A percentile compares a stretch with the other conserved stretches of the same genome.
phyloP scores from a whole-genome alignment of 1,139 yeast genomes.

The Saccharomycopsis hybrid region DNA sequence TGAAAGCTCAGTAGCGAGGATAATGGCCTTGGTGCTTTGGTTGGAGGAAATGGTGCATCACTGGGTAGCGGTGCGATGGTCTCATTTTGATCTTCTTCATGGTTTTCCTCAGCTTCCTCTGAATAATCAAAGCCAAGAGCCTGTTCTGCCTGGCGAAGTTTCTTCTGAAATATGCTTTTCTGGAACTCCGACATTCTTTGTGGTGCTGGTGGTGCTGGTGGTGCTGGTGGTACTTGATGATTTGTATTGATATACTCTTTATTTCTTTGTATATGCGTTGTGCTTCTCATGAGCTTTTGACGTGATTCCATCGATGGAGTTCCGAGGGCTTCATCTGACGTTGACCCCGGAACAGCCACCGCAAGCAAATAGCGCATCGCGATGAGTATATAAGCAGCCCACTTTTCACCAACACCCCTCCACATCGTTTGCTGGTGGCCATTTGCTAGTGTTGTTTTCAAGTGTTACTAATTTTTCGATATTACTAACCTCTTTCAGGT shows the following conservation, averaged over 20 bases:
- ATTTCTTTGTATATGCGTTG: too few relatives aligned
- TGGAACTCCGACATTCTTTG: slow-evolving; percentile 40
- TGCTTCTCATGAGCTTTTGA: too few relatives aligned
- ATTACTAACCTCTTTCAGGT: background rate
- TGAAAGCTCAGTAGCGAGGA: background rate
- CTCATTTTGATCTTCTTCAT: slow-evolving; percentile 21
- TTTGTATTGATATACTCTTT: background rate
- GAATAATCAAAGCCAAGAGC: slow-evolving; percentile 33
- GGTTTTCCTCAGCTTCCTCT: slow-evolving; percentile 29
- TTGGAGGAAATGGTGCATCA: slow-evolving; percentile 8
- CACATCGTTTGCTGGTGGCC: too few relatives aligned
- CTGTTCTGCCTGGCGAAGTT: slow-evolving; percentile 35
- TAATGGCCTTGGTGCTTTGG: background rate
- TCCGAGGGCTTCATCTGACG: too few relatives aligned
- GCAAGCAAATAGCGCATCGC: too few relatives aligned
- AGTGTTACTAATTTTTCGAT: background rate
- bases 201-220: background rate
- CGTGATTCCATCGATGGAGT: too few relatives aligned
- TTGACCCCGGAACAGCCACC: too few relatives aligned
- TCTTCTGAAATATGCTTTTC: slow-evolving; percentile 34
- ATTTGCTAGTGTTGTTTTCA: background rate
- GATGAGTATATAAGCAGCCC: too few relatives aligned
- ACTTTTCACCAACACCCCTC: too few relatives aligned
- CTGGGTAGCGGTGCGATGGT: slow-evolving; percentile 12
- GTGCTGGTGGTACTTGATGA: background rate